These are phyloP conservation scores for Aspergillus texensis DNA, from an alignment of 2,329 filamentous ascomycete genomes.

Conservation along the genomic window DNA sequence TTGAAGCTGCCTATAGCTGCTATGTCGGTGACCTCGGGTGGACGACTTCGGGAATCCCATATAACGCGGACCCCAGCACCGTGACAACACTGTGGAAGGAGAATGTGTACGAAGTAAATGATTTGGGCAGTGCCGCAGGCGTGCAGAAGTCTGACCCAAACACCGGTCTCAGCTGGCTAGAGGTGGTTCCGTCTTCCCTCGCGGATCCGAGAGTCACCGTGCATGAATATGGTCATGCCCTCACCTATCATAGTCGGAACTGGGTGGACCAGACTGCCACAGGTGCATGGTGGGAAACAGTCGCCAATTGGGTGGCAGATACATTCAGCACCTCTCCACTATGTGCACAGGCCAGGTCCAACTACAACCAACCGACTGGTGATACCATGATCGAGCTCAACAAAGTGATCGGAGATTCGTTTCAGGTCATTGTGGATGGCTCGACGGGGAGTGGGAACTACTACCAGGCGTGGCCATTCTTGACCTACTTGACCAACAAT, in stretches of 20 bases:
- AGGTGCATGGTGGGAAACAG: slow-evolving; percentile 15
- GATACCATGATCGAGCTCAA: slow-evolving; percentile 9
- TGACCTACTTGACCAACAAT: slow-evolving; percentile 15
- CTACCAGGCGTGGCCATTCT: slow-evolving; percentile 17
- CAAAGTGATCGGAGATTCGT: slow-evolving; percentile 16
- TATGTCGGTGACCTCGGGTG: slow-evolving; percentile 12
- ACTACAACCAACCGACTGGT: slow-evolving; percentile 3
- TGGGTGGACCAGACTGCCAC: slow-evolving; percentile 15
- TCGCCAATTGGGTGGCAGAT: slow-evolving; percentile 17
- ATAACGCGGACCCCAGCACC: slow-evolving; percentile 5
- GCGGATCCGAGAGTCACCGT: slow-evolving; percentile 11
- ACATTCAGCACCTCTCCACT: slow-evolving; percentile 10
- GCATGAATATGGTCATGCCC: slow-evolving; percentile 15
- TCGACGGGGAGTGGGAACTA: slow-evolving; percentile 7
- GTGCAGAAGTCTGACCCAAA: slow-evolving; percentile 7
- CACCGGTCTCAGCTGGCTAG: slow-evolving; percentile 10
- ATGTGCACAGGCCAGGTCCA: slow-evolving; percentile 4
- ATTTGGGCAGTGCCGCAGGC: slow-evolving; percentile 9
- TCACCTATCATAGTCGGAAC: slow-evolving; percentile 14
- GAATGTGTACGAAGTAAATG: slow-evolving; percentile 10
- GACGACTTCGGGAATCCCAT: slow-evolving; percentile 7
- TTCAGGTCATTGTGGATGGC: slow-evolving; percentile 16
- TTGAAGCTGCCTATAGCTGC: slow-evolving; percentile 15
- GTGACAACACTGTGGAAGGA: slow-evolving; percentile 14
- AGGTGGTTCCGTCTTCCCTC: slow-evolving; percentile 5